Conservation (phyloP, 768 basidiomycete genomes). For the Psilocybe tampanensis region DNA sequence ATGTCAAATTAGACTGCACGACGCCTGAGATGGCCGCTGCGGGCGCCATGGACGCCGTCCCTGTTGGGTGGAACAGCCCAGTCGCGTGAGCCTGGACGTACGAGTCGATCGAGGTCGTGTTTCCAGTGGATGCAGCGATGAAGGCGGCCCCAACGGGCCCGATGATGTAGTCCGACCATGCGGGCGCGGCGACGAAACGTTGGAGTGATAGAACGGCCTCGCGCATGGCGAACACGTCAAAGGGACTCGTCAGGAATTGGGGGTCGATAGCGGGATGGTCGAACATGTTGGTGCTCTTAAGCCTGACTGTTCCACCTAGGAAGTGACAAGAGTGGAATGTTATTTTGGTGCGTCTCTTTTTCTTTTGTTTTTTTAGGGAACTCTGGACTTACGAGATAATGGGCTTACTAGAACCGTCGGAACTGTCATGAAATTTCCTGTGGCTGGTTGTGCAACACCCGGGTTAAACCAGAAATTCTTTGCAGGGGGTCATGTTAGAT, state of each 20-base stretch:
- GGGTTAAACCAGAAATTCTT: slow-evolving; percentile 1
- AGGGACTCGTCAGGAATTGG: slow-evolving; percentile 36
- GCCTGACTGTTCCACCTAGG: slow-evolving; percentile 31
- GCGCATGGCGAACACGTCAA: slow-evolving; percentile 29
- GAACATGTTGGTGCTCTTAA: slow-evolving; percentile 45
- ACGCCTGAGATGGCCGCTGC: slow-evolving; percentile 26
- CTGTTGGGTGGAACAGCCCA: slow-evolving; percentile 30
- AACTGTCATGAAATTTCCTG: slow-evolving; percentile 26
- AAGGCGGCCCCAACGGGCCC: slow-evolving; percentile 10
- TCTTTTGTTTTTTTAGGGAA: background rate
- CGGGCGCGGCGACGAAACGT: slow-evolving; percentile 25
- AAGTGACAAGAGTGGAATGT: background rate
- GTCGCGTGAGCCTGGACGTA: slow-evolving; percentile 19
- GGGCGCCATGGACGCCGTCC: slow-evolving; percentile 31
- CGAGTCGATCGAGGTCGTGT: slow-evolving; percentile 26
- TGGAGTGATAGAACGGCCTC: slow-evolving; percentile 21
- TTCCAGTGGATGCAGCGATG: slow-evolving; percentile 16
- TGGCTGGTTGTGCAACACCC: slow-evolving; percentile 12
- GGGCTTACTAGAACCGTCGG: slow-evolving; percentile 22
- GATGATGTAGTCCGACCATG: slow-evolving; percentile 29
- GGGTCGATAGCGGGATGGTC: slow-evolving; percentile 49
- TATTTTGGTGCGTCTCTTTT: no score
- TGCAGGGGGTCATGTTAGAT: no score
- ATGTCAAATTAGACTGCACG: slow-evolving; percentile 33
- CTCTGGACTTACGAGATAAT: slow-evolving; percentile 26